Evolutionary conservation across 1,284 basidiomycete species (phyloP).

Genomic region (Puccinia coronata): DNA sequence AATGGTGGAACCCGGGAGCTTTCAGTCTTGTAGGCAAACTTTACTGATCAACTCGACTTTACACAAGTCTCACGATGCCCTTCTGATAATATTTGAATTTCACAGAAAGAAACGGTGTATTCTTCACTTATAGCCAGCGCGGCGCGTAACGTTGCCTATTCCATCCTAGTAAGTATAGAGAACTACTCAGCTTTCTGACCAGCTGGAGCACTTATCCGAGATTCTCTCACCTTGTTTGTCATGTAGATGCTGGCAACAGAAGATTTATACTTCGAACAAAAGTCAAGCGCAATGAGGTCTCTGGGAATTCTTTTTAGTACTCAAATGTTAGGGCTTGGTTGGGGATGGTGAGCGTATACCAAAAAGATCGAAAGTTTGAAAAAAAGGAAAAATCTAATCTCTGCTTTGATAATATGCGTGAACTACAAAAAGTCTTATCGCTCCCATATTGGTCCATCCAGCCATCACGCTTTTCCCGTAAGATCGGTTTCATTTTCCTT

Average conservation of each 20-base stretch:
- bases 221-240: too few relatives aligned
- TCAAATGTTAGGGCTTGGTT: slow-evolving; percentile 35
- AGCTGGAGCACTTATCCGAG: neutral
- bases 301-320: slow-evolving; percentile 38
- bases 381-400: neutral
- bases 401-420: too few relatives aligned
- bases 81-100: too few relatives aligned
- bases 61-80: too few relatives aligned
- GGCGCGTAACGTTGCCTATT: slow-evolving; percentile 29
- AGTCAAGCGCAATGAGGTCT: neutral
- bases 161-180: neutral
- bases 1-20: slow-evolving; percentile 48
- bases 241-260: slow-evolving; percentile 32
- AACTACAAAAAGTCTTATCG: neutral
- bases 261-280: slow-evolving; percentile 42
- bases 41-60: too few relatives aligned
- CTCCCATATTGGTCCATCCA: slow-evolving; percentile 4
- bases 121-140: slow-evolving; percentile 36
- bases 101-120: slow-evolving; percentile 45
- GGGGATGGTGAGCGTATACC: slow-evolving; percentile 22
- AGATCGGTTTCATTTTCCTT: neutral
- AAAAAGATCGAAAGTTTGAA: neutral
- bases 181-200: neutral
- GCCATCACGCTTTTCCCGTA: slow-evolving; percentile 15
- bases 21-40: slow-evolving; percentile 40